phyloP scores from a whole-genome alignment of 352 stramenopile genomes.

The Globisporangium rhizosaccharum region DNA sequence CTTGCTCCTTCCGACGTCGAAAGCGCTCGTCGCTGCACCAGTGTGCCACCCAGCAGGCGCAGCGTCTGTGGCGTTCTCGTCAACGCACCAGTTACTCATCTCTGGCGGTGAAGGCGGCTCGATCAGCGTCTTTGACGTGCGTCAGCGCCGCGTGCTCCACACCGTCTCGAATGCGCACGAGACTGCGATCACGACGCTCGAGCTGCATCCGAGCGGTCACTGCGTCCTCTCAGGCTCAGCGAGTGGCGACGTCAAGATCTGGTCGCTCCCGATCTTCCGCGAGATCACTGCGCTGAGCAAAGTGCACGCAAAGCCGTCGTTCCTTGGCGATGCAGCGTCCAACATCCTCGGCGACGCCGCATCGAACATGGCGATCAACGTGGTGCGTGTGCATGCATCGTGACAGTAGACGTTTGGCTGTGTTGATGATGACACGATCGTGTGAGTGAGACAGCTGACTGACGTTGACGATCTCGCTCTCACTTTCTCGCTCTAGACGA shows the following conservation, averaged over 20 bases:
- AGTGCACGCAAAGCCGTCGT: slow-evolving; percentile 75
- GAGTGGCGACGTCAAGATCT: slow-evolving; percentile 85
- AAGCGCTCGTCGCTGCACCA: slow-evolving; percentile 63
- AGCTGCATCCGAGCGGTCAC: slow-evolving; percentile 68
- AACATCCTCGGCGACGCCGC: slow-evolving; percentile 76
- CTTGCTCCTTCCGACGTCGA: slow-evolving; percentile 64
- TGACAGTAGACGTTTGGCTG: background rate
- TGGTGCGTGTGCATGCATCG: slow-evolving; percentile 31
- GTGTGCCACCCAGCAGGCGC: slow-evolving; percentile 72
- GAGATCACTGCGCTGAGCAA: slow-evolving; percentile 71
- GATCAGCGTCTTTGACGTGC: slow-evolving; percentile 84
- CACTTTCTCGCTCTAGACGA: slow-evolving; percentile 37
- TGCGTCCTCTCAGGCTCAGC: slow-evolving; percentile 81
- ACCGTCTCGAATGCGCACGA: slow-evolving; percentile 81
- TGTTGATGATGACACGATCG: no score
- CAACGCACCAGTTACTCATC: slow-evolving; percentile 75
- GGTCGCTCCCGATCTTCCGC: slow-evolving; percentile 80
- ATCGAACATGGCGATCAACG: slow-evolving; percentile 83
- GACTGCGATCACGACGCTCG: slow-evolving; percentile 78
- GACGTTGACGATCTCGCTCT: background rate
- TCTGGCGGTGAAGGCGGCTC: slow-evolving; percentile 72
- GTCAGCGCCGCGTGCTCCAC: slow-evolving; percentile 80
- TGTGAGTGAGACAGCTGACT: background rate
- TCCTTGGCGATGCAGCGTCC: slow-evolving; percentile 67
- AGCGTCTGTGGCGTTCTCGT: slow-evolving; percentile 72